Evolutionary conservation across 2,329 filamentous ascomycete species (phyloP).

Genomic region (Fusarium stilboides): DNA sequence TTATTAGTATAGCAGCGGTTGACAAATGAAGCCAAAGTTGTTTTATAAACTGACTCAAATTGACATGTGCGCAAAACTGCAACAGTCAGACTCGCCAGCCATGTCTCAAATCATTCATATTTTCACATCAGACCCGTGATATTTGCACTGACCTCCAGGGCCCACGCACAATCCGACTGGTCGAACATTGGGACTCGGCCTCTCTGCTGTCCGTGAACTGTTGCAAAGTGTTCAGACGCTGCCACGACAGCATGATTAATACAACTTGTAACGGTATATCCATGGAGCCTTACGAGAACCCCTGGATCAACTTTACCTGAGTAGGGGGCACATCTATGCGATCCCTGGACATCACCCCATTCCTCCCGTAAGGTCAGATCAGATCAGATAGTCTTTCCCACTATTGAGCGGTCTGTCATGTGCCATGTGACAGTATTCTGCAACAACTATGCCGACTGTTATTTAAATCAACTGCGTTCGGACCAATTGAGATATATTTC

Average conservation of each 20-base stretch:
- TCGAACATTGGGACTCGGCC: conserved; percentile 26
- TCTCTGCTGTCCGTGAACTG: conserved; percentile 28
- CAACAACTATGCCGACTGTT: background rate
- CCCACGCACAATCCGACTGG: conserved; percentile 42
- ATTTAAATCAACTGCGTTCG: no score
- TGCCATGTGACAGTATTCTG: background rate
- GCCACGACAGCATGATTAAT: conserved; percentile 39
- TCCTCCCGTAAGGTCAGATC: background rate
- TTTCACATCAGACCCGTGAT: conserved; percentile 20
- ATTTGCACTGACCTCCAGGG: conserved; percentile 35
- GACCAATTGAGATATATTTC: conserved; percentile 21
- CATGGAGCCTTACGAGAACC: conserved; percentile 2
- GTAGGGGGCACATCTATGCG: background rate
- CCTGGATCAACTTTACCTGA: background rate
- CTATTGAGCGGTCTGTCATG: conserved; percentile 19
- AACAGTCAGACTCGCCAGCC: conserved; percentile 28
- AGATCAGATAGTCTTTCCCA: background rate
- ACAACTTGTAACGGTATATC: conserved; percentile 8
- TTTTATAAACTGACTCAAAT: conserved; percentile 22
- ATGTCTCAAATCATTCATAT: conserved; percentile 40
- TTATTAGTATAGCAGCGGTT: conserved; percentile 10
- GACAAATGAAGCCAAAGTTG: conserved; percentile 17
- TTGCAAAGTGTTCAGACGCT: conserved; percentile 27
- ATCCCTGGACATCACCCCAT: conserved; percentile 1
- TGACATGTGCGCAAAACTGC: conserved; percentile 22